Evolutionary conservation across 805 yeast species (phyloP).

Genomic region (Metschnikowia corniflorae): DNA sequence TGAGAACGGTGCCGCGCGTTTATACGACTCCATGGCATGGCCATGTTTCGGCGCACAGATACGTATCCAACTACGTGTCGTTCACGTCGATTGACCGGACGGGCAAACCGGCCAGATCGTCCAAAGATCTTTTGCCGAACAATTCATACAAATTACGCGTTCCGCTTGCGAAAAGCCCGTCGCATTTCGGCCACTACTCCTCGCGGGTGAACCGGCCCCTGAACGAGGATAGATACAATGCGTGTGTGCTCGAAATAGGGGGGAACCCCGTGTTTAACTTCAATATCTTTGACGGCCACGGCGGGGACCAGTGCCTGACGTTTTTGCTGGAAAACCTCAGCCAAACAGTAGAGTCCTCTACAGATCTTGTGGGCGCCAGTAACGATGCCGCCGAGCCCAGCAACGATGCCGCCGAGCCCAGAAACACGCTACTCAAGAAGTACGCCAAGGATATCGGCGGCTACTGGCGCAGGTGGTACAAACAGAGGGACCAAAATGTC

Average conservation of each 20-base stretch:
- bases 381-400: slow-evolving; percentile 9
- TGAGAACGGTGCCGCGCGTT: no score
- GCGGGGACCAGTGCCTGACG: slow-evolving; percentile 72
- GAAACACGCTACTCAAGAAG: slow-evolving; percentile 42
- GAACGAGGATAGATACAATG: slow-evolving; percentile 80
- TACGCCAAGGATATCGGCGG: slow-evolving; percentile 67
- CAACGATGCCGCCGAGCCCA: background rate
- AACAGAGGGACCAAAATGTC: slow-evolving; percentile 38
- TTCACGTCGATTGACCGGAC: slow-evolving; percentile 26
- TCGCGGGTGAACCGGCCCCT: slow-evolving; percentile 70
- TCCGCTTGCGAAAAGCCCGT: slow-evolving; percentile 60
- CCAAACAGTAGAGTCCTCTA: slow-evolving; percentile 48
- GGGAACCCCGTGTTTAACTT: slow-evolving; percentile 49
- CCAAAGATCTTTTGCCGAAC: slow-evolving; percentile 6
- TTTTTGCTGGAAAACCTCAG: slow-evolving; percentile 54
- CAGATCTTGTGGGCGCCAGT: slow-evolving; percentile 15
- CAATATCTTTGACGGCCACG: slow-evolving; percentile 91
- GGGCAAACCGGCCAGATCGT: background rate
- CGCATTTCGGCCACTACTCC: slow-evolving; percentile 73
- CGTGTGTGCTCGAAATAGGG: slow-evolving; percentile 49
- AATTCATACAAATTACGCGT: slow-evolving; percentile 41
- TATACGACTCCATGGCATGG: no score
- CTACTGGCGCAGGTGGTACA: slow-evolving; percentile 80
- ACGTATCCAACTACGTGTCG: slow-evolving; percentile 22
- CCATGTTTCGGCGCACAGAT: background rate